Base-by-base conservation (phyloP, 2,329 filamentous ascomycete genomes). In the Pestalotiopsis sp. region DNA sequence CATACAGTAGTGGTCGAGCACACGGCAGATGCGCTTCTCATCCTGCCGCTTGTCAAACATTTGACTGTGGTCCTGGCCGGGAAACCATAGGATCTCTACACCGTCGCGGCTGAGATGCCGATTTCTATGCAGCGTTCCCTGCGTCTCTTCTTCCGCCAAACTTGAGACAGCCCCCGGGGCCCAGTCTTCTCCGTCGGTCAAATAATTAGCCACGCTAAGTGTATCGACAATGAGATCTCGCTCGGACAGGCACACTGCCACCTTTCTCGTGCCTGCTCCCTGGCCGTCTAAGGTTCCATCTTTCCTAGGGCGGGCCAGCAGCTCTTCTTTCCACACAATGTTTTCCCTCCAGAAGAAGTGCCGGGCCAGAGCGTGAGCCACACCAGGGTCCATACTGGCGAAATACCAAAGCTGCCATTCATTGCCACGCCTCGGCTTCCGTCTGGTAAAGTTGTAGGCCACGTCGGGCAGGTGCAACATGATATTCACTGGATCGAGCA, bases 281-380 rank as follows among this genome's bases (percentile, higher is more conserved):
- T 71, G 71, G 3, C 68, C 66, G 23, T 25, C 6, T 7, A 3
- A 2, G 27, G 7, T 4, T 23, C 66, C 69, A 0, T 60, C 69
- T 11, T 67, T 55, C 64, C 65, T 67, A 23, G 62, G 57, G 39
- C 71, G 69, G 63, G 77, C 74, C 67, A 85, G 71, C 60, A 93
- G 77, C 70, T 92, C 89, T 62, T 92, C 88, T 72, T 88, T 89
- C 91, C 91, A 93, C 7, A 92, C 79, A 52, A 92, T 88, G 71
- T 91, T 92, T 72, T 93, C 85, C 31, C 84, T 84, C 92, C 91
- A 93, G 79, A 92, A 92, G 79, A 93, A 93, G 73, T 90, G 85
- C 3, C 91, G 81, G 0, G 86, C 87, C 1, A 93, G 81, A 11
- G 87, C 89, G 67, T 91, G 85, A 11, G 91, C 87, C 2, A 92